phyloP scores from a whole-genome alignment of 768 basidiomycete genomes.

The Pisolithus marmoratus region DNA sequence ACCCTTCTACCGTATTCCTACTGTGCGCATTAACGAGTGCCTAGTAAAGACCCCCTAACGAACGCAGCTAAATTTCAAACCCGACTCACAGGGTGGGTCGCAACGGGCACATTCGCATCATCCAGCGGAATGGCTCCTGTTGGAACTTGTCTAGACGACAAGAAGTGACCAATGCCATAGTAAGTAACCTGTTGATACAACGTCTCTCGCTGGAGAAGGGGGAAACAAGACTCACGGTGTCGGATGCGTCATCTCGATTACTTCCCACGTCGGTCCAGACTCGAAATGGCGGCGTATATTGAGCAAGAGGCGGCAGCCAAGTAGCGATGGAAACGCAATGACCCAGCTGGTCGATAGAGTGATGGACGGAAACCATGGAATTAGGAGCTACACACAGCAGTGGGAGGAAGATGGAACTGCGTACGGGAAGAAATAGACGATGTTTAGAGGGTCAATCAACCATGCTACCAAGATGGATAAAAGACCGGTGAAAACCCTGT shows the following conservation, averaged over 20 bases:
- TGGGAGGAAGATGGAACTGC: not conserved
- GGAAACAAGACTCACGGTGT: too few relatives aligned
- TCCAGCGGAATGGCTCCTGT: too few relatives aligned
- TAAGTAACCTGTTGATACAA: too few relatives aligned
- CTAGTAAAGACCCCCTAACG: too few relatives aligned
- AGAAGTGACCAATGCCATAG: too few relatives aligned
- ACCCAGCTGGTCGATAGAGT: constrained; percentile 14
- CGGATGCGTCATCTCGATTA: not conserved
- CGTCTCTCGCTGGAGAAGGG: too few relatives aligned
- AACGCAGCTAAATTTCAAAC: too few relatives aligned
- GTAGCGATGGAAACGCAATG: constrained; percentile 17
- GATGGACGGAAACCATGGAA: not conserved
- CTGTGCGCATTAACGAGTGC: too few relatives aligned
- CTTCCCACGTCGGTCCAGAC: not conserved
- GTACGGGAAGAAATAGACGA: constrained; percentile 19
- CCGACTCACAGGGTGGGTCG: too few relatives aligned
- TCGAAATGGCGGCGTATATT: constrained; percentile 15
- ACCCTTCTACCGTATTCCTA: too few relatives aligned
- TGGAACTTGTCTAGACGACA: too few relatives aligned
- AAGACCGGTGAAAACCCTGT: constrained; percentile 17
- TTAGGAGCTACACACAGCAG: not conserved
- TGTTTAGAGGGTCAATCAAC: constrained; percentile 12
- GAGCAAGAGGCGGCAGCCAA: constrained; percentile 19
- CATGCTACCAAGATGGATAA: constrained; percentile 14
- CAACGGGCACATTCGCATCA: too few relatives aligned